Base-by-base conservation (phyloP, 1,284 basidiomycete species). In the Pseudozyma hubeiensis region DNA sequence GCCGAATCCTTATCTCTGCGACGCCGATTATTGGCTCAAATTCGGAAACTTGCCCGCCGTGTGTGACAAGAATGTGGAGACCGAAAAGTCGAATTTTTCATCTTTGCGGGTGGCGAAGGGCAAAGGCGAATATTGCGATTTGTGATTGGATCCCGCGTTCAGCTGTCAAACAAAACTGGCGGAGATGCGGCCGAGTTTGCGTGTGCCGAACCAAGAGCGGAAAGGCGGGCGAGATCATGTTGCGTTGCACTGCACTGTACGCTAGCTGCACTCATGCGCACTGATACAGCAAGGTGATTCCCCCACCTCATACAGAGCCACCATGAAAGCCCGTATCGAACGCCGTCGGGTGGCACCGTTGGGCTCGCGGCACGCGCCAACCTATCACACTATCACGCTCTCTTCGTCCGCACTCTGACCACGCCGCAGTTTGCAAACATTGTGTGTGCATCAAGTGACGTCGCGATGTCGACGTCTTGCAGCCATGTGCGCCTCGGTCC, bases 181-280 rank as follows among this genome's bases (percentile, higher is more conserved):
- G 16, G 10, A 48, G n/a, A 17, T 14, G 17, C 33, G 53, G 33
- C 53, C 41, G 41, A 54, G 41, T 44, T 46, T 34, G 39, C 37
- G 50, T 5, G 30, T 24, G 24, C 24, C 24, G 24, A 24, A 24
- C 24, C 24, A 24, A 24, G 24, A 24, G 24, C 24, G 24, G 24
- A 24, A 24, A 24, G 24, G 24, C 24, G 24, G 24, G 24, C 24
- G 24, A 24, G 24, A 24, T 24, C 4, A 24, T 24, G 24, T 24
- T 24, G 24, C 24, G 24, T 24, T 24, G 24, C 24, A 24, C 24
- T 24, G 24, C 24, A 24, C 24, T 24, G 24, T 24, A 24, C 24
- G 24, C 24, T 24, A 24, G 24, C 24, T 24, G 4, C 4, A 24
- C 24, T 24, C 24, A 24, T 24, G 24, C 24, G 24, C 24, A 24